phyloP scores from a whole-genome alignment of 179 eudicot species.

The Beta lomatogona region DNA sequence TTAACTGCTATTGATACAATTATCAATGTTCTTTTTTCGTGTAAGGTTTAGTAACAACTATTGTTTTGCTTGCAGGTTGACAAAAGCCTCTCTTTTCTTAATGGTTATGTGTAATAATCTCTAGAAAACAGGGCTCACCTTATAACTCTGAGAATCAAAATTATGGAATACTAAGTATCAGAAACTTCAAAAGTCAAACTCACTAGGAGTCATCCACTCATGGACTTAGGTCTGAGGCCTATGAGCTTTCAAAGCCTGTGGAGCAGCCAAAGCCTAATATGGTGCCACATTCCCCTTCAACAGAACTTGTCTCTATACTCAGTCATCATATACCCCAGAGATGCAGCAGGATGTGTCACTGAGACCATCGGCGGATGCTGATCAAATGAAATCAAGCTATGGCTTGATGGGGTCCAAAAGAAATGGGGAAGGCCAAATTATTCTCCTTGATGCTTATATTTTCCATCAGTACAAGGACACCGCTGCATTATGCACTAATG shows the following conservation, averaged over 20 bases:
- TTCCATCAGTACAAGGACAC: too few relatives aligned
- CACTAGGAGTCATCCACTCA: slow-evolving; percentile 59
- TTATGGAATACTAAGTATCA: slow-evolving; percentile 49
- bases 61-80: slow-evolving; percentile 61
- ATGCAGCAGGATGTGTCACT: slow-evolving; percentile 37
- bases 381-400: slow-evolving; percentile 64
- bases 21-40: background rate
- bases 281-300: slow-evolving; percentile 44
- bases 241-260: slow-evolving; percentile 79
- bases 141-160: slow-evolving; percentile 79
- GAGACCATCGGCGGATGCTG: slow-evolving; percentile 44
- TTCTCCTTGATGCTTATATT: slow-evolving; percentile 27
- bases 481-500: too few relatives aligned
- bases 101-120: slow-evolving; percentile 61
- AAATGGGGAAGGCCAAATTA: slow-evolving; percentile 91
- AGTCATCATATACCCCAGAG: slow-evolving; percentile 54
- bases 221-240: slow-evolving; percentile 90
- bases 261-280: slow-evolving; percentile 45
- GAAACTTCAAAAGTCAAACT: slow-evolving; percentile 51
- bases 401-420: slow-evolving; percentile 92
- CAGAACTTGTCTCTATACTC: slow-evolving; percentile 66
- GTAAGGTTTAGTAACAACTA: slow-evolving; percentile 1
- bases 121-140: slow-evolving; percentile 89
- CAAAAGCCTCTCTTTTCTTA: slow-evolving; percentile 68
- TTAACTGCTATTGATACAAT: background rate